Evolutionary conservation across 208 protist genomes (phyloP).

Genomic region (Crithidia bombi): DNA sequence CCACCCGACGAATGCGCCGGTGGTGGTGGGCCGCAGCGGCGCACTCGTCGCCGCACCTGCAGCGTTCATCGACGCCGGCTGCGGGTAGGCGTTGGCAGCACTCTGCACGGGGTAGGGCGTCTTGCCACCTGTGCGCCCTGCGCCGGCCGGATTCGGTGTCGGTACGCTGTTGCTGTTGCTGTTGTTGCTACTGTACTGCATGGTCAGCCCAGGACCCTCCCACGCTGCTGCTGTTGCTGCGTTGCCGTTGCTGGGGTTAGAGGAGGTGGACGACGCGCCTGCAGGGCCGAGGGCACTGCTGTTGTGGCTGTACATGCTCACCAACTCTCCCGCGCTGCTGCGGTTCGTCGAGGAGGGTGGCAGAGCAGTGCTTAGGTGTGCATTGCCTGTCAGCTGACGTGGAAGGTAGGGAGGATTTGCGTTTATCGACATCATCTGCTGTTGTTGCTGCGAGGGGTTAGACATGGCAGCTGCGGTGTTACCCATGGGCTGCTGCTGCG

Average conservation of each 20-base stretch:
- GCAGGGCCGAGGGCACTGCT: background rate
- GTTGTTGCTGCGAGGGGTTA: background rate
- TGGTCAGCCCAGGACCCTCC: background rate
- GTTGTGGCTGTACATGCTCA: slow-evolving; percentile 4
- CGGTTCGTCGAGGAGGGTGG: background rate
- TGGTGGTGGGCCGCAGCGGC: too few relatives aligned
- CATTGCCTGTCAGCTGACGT: background rate
- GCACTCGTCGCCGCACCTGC: too few relatives aligned
- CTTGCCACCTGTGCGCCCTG: background rate
- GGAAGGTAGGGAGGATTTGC: background rate
- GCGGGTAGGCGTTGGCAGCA: background rate
- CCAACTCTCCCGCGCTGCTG: background rate
- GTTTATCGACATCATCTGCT: background rate
- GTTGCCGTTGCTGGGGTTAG: background rate
- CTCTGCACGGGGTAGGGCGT: background rate
- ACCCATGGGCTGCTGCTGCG: background rate
- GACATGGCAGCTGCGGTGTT: background rate
- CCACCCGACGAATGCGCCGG: too few relatives aligned
- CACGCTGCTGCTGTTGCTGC: background rate
- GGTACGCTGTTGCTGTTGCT: slow-evolving; percentile 16
- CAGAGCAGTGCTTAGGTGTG: background rate
- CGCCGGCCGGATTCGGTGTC: background rate
- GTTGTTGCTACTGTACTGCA: slow-evolving; percentile 14
- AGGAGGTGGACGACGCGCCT: background rate
- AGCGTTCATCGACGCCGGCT: background rate